phyloP scores from a whole-genome alignment of 345 rosid species.

The Schrenkiella parvula region DNA sequence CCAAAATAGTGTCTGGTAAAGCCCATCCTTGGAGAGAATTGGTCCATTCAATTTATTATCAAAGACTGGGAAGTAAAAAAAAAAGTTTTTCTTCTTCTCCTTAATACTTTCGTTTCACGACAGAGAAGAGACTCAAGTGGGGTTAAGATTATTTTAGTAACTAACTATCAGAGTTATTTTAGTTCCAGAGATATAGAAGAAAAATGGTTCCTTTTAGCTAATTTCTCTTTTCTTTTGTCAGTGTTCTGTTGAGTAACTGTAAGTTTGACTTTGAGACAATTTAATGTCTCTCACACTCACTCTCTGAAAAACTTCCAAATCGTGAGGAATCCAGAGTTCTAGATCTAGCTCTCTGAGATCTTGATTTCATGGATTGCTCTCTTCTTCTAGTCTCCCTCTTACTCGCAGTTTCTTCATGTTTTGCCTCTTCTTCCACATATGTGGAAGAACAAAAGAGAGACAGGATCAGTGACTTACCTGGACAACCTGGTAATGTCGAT shows the following conservation, averaged over 20 bases:
- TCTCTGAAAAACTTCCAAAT: constrained; percentile 14
- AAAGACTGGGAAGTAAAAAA: too few species aligned
- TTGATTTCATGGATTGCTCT: constrained; percentile 20
- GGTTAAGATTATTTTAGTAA: not conserved
- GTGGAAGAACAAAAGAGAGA: constrained; percentile 57
- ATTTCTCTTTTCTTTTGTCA: not conserved
- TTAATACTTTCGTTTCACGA: too few species aligned
- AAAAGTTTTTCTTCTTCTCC: too few species aligned
- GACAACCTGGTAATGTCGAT: constrained; percentile 68
- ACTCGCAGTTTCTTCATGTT: constrained; percentile 23
- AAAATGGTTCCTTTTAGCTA: not conserved
- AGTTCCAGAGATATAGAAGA: not conserved
- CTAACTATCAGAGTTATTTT: not conserved
- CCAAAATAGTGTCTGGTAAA: not conserved
- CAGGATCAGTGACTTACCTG: constrained; percentile 66
- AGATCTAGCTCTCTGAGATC: constrained; percentile 33
- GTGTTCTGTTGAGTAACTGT: constrained; percentile 31
- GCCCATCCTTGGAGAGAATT: not conserved
- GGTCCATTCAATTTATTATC: not conserved
- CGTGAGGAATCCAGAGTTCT: constrained; percentile 15
- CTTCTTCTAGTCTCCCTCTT: constrained; percentile 16
- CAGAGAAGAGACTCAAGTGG: too few species aligned
- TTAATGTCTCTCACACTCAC: not conserved
- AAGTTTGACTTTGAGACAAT: constrained; percentile 18
- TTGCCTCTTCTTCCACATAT: constrained; percentile 30